Evolutionary conservation across 139 green algal species (phyloP).

Genomic region (Deuterostichococcus epilithicus): DNA sequence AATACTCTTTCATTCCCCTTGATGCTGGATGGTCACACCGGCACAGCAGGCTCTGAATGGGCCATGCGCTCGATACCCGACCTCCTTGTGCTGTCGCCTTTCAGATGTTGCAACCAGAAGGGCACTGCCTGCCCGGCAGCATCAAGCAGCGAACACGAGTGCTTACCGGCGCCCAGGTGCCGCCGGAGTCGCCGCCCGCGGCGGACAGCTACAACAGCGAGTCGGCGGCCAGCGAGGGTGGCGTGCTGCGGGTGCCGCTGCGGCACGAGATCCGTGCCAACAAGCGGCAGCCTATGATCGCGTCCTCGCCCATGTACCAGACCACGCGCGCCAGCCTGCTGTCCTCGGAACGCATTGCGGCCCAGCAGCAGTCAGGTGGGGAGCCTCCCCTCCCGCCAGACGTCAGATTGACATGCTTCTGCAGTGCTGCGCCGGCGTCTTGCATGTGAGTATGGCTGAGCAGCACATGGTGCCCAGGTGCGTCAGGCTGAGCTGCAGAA

Average conservation of each 20-base stretch:
- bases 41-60: too few relatives aligned
- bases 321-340: conserved; percentile 40
- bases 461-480: not conserved
- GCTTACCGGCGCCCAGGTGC: too few relatives aligned
- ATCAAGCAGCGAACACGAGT: too few relatives aligned
- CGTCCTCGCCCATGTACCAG: conserved; percentile 53
- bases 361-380: conserved; percentile 44
- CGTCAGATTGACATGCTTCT: not conserved
- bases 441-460: not conserved
- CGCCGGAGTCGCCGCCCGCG: too few relatives aligned
- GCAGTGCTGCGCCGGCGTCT: not conserved
- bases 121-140: too few relatives aligned
- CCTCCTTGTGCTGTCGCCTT: too few relatives aligned
- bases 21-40: too few relatives aligned
- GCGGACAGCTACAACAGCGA: conserved; percentile 36
- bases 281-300: conserved; percentile 27
- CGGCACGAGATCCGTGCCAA: not conserved
- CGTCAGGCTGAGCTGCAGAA: not conserved
- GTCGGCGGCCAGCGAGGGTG: conserved; percentile 13
- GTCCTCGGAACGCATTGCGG: conserved; percentile 58
- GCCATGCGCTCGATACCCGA: too few relatives aligned
- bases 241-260: not conserved
- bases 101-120: too few relatives aligned
- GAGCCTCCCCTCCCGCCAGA: not conserved
- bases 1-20: too few relatives aligned